Conservation (phyloP, 2,329 filamentous ascomycete genomes). For the Lasiodiplodia sp. region DNA sequence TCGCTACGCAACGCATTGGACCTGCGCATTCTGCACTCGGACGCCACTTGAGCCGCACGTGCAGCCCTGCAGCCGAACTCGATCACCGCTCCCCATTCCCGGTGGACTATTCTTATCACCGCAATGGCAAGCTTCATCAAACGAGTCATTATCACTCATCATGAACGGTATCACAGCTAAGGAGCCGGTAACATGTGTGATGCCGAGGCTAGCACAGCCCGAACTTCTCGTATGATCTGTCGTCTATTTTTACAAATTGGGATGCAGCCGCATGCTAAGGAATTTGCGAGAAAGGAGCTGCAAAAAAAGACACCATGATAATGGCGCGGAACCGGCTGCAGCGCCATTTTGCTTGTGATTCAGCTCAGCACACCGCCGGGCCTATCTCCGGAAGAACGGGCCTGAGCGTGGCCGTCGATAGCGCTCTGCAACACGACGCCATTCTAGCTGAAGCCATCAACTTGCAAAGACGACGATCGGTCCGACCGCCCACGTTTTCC, state of each 20-base stretch:
- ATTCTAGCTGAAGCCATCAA: neutral
- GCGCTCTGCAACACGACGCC: neutral
- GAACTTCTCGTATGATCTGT: conserved; percentile 11
- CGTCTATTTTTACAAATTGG: neutral
- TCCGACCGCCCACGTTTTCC: conserved; percentile 6
- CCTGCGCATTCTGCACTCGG: neutral
- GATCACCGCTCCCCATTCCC: neutral
- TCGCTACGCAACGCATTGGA: neutral
- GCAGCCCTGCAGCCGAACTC: neutral
- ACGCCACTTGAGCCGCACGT: neutral
- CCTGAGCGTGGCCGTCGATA: neutral
- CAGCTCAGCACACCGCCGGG: neutral
- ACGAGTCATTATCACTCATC: neutral
- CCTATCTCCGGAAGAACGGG: neutral
- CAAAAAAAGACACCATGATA: neutral
- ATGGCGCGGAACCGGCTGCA: neutral
- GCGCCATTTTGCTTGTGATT: neutral
- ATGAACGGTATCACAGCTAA: neutral
- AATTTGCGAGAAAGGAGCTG: neutral
- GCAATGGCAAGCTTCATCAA: neutral
- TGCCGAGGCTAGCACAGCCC: conserved; percentile 8
- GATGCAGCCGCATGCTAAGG: neutral
- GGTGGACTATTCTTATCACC: neutral
- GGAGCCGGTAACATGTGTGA: neutral
- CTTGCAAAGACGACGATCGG: neutral